A percentile compares a stretch with the other conserved stretches of the same genome.
phyloP scores from a whole-genome alignment of 1,139 yeast genomes.

The Lodderomyces margitis region DNA sequence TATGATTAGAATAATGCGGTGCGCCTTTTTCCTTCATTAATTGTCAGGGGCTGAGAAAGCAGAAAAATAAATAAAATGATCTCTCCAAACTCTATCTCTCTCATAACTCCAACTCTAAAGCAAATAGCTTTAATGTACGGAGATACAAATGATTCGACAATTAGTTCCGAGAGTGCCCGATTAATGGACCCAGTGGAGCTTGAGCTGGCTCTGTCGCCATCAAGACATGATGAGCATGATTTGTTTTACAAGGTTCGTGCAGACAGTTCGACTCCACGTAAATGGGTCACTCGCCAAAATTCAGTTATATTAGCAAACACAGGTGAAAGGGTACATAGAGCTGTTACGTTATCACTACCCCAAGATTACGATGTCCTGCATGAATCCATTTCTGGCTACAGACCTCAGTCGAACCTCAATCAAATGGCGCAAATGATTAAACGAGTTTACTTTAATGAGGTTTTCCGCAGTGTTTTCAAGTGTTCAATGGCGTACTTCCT shows the following conservation, averaged over 20 bases:
- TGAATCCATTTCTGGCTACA: not conserved
- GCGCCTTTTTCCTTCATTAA: no score
- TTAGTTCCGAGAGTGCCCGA: slow-evolving; percentile 8
- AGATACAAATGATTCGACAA: slow-evolving; percentile 4
- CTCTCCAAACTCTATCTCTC: no score
- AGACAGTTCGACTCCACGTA: slow-evolving; percentile 11
- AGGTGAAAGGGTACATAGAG: slow-evolving; percentile 40
- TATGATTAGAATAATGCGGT: not conserved
- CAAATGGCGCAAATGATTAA: slow-evolving; percentile 4
- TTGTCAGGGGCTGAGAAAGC: not conserved
- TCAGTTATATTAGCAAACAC: slow-evolving; percentile 43
- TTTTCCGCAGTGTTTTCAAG: slow-evolving; percentile 46
- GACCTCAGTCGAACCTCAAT: slow-evolving; percentile 1
- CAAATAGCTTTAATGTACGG: not conserved
- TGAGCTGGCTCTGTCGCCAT: not conserved
- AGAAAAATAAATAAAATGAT: not conserved
- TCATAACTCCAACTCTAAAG: no score
- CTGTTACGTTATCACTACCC: slow-evolving; percentile 17
- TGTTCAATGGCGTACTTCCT: slow-evolving; percentile 70
- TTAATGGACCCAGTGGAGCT: slow-evolving; percentile 1
- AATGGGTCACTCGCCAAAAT: slow-evolving; percentile 23
- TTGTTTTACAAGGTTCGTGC: slow-evolving; percentile 9
- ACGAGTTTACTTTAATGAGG: slow-evolving; percentile 18
- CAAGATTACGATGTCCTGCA: slow-evolving; percentile 4
- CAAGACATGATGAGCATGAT: not conserved